phyloP scores from a whole-genome alignment of 176 grass and related monocot species.

The Stipa capillata region DNA sequence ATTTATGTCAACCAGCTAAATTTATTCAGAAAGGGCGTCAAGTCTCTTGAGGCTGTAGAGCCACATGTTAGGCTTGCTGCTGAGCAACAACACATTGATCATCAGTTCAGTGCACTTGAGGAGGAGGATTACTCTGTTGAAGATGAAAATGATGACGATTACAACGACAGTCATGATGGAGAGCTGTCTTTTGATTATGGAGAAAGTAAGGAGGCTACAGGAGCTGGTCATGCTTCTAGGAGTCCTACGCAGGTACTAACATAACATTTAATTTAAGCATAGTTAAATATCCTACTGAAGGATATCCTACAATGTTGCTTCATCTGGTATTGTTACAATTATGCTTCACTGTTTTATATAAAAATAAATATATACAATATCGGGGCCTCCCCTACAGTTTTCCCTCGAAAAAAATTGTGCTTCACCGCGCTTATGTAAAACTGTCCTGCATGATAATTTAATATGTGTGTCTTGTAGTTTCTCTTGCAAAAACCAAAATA shows the following conservation, averaged over 20 bases:
- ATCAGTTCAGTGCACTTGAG: conserved; percentile 84
- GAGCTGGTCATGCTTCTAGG: conserved; percentile 37
- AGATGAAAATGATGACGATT: conserved; percentile 49
- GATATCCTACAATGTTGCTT: background rate
- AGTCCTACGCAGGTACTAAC: conserved; percentile 53
- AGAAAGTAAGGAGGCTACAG: conserved; percentile 36
- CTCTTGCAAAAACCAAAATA: background rate
- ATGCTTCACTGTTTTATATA: background rate
- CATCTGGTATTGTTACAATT: background rate
- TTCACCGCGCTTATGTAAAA: background rate
- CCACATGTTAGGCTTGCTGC: conserved; percentile 77
- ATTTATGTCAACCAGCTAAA: conserved; percentile 52
- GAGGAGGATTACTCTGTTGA: conserved; percentile 68
- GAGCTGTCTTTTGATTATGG: conserved; percentile 82
- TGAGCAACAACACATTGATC: conserved; percentile 89
- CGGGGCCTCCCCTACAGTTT: too few species aligned
- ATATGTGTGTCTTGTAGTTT: background rate
- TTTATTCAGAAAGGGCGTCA: conserved; percentile 81
- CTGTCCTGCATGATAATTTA: background rate
- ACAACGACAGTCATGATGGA: conserved; percentile 60
- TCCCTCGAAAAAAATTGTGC: too few species aligned
- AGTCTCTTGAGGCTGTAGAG: conserved; percentile 80
- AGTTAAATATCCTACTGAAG: background rate
- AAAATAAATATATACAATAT: too few species aligned
- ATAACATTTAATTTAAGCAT: background rate